These are phyloP conservation scores for Triticum turgidum DNA, from an alignment of 176 grass and related monocot species.

Conservation along the genomic window DNA sequence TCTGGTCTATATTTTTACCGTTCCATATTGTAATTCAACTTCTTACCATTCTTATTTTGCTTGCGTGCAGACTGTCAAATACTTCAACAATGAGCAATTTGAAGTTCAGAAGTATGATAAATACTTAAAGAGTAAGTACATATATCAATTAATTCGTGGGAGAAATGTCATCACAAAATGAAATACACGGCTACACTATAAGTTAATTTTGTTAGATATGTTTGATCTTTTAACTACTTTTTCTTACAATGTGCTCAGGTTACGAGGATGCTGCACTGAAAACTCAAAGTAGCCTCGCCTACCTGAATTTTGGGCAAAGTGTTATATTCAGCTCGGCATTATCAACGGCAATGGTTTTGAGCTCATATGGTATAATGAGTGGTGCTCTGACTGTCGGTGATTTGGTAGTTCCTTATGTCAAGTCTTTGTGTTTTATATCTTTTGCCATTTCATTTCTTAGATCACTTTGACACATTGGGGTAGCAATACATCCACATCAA, in stretches of 20 bases:
- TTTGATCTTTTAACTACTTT: conserved; percentile 33
- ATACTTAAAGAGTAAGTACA: conserved; percentile 86
- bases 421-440: background rate
- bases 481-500: conserved; percentile 6
- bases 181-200: conserved; percentile 8
- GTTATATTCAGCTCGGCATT: conserved; percentile 93
- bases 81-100: conserved; percentile 95
- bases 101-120: conserved; percentile 96
- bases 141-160: conserved; percentile 25
- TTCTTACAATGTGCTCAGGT: conserved; percentile 44
- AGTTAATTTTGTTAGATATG: conserved; percentile 27
- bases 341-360: conserved; percentile 94
- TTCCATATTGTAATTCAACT: conserved; percentile 28
- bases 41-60: conserved; percentile 36
- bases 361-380: conserved; percentile 95
- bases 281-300: conserved; percentile 95
- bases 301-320: conserved; percentile 93
- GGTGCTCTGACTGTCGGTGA: conserved; percentile 96
- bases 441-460: conserved; percentile 11
- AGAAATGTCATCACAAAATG: background rate
- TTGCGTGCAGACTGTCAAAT: conserved; percentile 85
- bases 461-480: background rate
- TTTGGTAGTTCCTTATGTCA: conserved; percentile 67
- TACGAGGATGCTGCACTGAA: conserved; percentile 91
- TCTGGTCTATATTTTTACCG: conserved; percentile 23